Percentiles rank a stretch among this genome's conserved stretches.
phyloP scores from a whole-genome alignment of 1,284 basidiomycete genomes.

The Gymnopus androsaceus region DNA sequence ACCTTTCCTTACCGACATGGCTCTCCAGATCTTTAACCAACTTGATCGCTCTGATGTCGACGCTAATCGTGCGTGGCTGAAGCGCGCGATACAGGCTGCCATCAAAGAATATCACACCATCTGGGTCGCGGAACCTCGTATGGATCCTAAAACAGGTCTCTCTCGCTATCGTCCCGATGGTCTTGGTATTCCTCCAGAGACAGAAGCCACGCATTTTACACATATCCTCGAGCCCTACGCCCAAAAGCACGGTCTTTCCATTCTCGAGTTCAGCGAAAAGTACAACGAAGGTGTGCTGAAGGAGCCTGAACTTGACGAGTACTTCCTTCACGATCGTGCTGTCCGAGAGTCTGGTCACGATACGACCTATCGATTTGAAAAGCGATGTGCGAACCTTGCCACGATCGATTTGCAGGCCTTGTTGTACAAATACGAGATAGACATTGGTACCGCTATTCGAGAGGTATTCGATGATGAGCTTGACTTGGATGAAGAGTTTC shows the following conservation, averaged over 20 bases:
- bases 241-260: constrained; percentile 89
- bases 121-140: constrained; percentile 92
- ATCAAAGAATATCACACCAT: constrained; percentile 99
- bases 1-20: constrained; percentile 98
- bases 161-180: constrained; percentile 94
- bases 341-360: constrained; percentile 96
- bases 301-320: constrained; percentile 92
- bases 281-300: constrained; percentile 86
- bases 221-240: constrained; percentile 96
- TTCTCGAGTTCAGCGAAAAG: constrained; percentile 95
- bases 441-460: constrained; percentile 91
- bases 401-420: constrained; percentile 95
- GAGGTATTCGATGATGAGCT: constrained; percentile 93
- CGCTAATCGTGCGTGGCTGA: constrained; percentile 89
- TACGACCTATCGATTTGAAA: constrained; percentile 96
- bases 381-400: constrained; percentile 92
- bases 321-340: constrained; percentile 95
- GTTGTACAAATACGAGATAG: constrained; percentile 92
- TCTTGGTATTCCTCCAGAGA: constrained; percentile 96
- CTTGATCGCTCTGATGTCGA: constrained; percentile 83
- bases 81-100: constrained; percentile 91
- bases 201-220: constrained; percentile 97
- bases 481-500: constrained; percentile 90
- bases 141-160: constrained; percentile 91
- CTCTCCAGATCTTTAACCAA: constrained; percentile 96